A percentile compares a stretch with the other conserved stretches of the same genome.
phyloP scores from a whole-genome alignment of 176 grass and related monocot genomes.

The Eleusine indica region DNA sequence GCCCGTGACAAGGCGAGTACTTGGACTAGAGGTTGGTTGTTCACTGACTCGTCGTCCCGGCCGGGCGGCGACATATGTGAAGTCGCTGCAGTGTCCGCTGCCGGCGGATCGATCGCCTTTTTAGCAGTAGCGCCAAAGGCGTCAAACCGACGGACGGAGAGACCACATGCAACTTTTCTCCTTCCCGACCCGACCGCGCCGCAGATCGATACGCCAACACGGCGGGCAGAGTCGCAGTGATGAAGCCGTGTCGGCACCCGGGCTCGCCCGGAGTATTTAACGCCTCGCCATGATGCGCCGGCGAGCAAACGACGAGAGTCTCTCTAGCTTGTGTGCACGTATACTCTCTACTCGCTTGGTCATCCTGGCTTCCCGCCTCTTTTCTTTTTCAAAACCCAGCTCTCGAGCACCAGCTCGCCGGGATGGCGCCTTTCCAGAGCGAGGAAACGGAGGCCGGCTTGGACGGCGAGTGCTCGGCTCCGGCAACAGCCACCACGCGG shows the following conservation, averaged over 20 bases:
- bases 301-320: background rate
- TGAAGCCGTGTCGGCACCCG: conserved; percentile 32
- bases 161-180: conserved; percentile 35
- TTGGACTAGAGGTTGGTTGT: background rate
- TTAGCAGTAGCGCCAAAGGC: background rate
- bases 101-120: background rate
- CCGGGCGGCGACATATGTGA: conserved; percentile 10
- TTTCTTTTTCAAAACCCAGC: conserved; percentile 22
- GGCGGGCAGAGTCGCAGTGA: conserved; percentile 12
- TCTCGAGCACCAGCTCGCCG: background rate
- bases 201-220: conserved; percentile 32
- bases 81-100: conserved; percentile 28
- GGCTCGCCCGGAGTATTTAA: conserved; percentile 1
- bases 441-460: conserved; percentile 33
- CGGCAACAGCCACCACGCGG: conserved; percentile 1
- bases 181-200: conserved; percentile 46
- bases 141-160: conserved; percentile 8
- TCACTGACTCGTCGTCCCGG: background rate
- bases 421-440: conserved; percentile 43
- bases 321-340: background rate
- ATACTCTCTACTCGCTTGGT: background rate
- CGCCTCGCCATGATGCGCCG: background rate
- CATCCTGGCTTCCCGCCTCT: conserved; percentile 40
- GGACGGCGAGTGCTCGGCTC: conserved; percentile 43
- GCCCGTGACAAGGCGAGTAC: background rate